A percentile compares a stretch with the other conserved stretches of the same genome.
Conservation (phyloP, 306 rosid genomes). For the Vicia sativa region DNA sequence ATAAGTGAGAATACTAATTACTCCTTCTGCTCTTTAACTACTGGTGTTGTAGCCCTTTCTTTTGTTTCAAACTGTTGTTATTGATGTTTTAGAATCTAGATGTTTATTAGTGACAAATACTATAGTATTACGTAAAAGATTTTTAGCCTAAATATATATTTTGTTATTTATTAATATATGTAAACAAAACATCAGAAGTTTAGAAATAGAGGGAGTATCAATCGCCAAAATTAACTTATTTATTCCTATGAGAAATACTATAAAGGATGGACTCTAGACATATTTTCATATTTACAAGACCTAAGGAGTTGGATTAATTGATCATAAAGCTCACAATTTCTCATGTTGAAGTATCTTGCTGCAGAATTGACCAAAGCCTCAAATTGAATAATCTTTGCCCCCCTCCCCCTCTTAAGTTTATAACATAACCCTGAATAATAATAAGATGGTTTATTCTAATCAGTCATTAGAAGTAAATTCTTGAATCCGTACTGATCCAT, state of each 20-base stretch:
- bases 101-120: background rate
- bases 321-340: slow-evolving; percentile 13
- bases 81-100: background rate
- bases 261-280: slow-evolving; percentile 1
- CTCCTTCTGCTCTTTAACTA: background rate
- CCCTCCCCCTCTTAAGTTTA: background rate
- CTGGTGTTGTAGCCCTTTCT: background rate
- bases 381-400: background rate
- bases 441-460: slow-evolving; percentile 14
- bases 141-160: background rate
- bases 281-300: slow-evolving; percentile 21
- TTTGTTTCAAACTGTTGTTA: background rate
- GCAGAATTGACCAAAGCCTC: background rate
- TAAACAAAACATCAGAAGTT: background rate
- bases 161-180: background rate
- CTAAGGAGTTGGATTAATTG: slow-evolving; percentile 16
- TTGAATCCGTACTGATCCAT: slow-evolving; percentile 23
- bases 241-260: slow-evolving; percentile 28
- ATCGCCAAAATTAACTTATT: slow-evolving; percentile 18
- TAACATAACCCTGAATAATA: slow-evolving; percentile 3
- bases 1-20: background rate
- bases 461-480: background rate
- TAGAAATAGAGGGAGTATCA: slow-evolving; percentile 1
- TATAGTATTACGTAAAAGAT: background rate
- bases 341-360: slow-evolving; percentile 10